Percentiles rank a stretch among this genome's conserved stretches.
Evolutionary conservation across 2,329 filamentous ascomycete genomes (phyloP).

Genomic region (Pyrenophora tritici-repentis): DNA sequence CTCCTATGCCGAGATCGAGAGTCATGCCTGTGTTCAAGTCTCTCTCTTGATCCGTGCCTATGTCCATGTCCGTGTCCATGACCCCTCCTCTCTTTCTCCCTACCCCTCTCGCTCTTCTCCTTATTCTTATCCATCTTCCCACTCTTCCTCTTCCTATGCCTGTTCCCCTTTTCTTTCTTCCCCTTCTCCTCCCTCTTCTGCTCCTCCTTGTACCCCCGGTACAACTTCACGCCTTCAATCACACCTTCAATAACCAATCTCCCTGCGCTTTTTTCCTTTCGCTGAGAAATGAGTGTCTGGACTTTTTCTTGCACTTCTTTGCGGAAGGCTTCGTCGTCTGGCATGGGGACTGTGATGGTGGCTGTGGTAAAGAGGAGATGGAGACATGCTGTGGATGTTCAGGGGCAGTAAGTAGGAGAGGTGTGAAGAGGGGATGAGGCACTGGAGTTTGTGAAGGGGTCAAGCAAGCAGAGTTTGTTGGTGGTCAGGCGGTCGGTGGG

Average conservation of each 20-base stretch:
- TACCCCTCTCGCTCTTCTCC: not conserved
- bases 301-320: conserved; percentile 21
- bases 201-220: conserved; percentile 21
- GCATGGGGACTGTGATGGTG: conserved; percentile 5
- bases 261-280: conserved; percentile 12
- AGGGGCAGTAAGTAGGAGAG: not conserved
- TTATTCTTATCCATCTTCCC: conserved; percentile 1
- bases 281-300: conserved; percentile 16
- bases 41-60: not conserved
- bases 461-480: not conserved
- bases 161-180: not conserved
- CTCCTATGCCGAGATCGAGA: not conserved
- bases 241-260: conserved; percentile 27
- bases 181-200: conserved; percentile 2
- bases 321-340: conserved; percentile 16
- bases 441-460: not conserved
- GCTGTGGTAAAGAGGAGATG: not conserved
- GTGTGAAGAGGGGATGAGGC: not conserved
- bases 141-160: not conserved
- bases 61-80: not conserved
- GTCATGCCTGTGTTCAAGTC: not conserved
- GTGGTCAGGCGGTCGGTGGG: not conserved
- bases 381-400: not conserved
- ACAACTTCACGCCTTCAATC: conserved; percentile 27
- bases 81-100: not conserved